Base-by-base conservation (phyloP, 495 filamentous ascomycete species). In the Tuber calosporum region DNA sequence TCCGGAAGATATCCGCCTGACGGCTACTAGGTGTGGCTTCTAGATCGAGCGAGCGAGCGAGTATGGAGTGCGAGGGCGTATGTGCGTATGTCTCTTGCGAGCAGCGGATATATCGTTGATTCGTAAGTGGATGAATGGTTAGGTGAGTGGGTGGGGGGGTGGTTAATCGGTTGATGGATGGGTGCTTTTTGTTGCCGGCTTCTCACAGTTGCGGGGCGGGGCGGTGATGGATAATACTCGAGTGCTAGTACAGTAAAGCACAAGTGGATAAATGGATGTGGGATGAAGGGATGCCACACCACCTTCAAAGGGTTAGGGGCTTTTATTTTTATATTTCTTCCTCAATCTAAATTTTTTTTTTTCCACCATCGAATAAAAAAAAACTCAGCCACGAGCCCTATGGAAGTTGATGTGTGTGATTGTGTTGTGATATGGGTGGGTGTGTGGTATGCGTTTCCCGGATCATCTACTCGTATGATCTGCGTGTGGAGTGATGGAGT, bases 1-100 rank as follows among this genome's bases (percentile, higher is more conserved):
- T 62, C 53, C 53, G 53, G 53, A 62, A 62, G 26, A 62, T 62
- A 62, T 62, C 53, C 53, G 53, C 53, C 53, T 62, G 53, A 62
- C 53, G 53, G 53, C 53, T 30, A 11, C 53, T 9, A 8, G 26
- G n/a, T 62, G 53, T 62, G 53, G n/a, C n/a, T 17, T 17, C n/a
- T 26, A 26, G 53, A 62, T 26, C 9, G 53, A 43, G 42, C 2
- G 17, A 43, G 42, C 2, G 17, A 43, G 42, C 19, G 42, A 62
- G 53, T 30, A 11, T 62, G n/a, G n/a, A n/a, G n/a, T 26, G 53
- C 30, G n/a, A 62, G 53, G 53, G 53, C 53, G 53, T 62, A 8
- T 62, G 53, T 62, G 53, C 53, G 53, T 62, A 26, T 62, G 53
- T 58, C 48, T 58, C 7, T 30, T 30, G 17, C 9, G 53, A 30